phyloP scores from a whole-genome alignment of 2,329 filamentous ascomycete genomes.

The Fusarium compactum region DNA sequence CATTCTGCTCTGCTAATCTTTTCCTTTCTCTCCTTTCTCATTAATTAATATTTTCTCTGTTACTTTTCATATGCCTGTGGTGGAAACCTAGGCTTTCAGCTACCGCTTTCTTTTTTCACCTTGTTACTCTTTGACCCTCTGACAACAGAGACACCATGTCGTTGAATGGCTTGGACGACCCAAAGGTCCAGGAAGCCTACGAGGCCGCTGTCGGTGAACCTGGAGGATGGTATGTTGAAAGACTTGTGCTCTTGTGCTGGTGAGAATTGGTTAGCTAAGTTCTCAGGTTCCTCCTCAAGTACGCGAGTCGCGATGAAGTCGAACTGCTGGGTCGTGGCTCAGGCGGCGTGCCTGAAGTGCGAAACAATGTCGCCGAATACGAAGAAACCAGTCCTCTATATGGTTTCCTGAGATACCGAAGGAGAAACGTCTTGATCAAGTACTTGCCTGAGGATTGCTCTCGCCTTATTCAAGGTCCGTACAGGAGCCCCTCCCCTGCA shows the following conservation, averaged over 20 bases:
- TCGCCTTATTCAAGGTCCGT: conserved; percentile 88
- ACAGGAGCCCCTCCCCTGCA: not conserved
- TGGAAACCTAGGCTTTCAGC: conserved; percentile 11
- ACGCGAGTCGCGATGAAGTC: conserved; percentile 88
- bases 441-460: conserved; percentile 93
- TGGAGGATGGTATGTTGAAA: conserved; percentile 85
- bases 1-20: conserved; percentile 12
- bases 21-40: conserved; percentile 31
- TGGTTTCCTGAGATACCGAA: conserved; percentile 89
- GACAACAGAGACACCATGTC: conserved; percentile 73
- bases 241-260: not conserved
- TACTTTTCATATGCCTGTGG: conserved; percentile 11
- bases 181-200: conserved; percentile 85
- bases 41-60: conserved; percentile 12
- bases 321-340: conserved; percentile 80
- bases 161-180: conserved; percentile 91
- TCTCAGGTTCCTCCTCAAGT: conserved; percentile 92
- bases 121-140: conserved; percentile 27
- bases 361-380: conserved; percentile 81
- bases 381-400: conserved; percentile 90
- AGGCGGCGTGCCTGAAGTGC: conserved; percentile 86
- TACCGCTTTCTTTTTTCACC: conserved; percentile 4
- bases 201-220: conserved; percentile 82
- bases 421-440: conserved; percentile 91
- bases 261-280: conserved; percentile 11